A percentile compares a stretch with the other conserved stretches of the same genome.
Conservation (phyloP, 148 eudicot genomes). For the Polygonum maritimum region DNA sequence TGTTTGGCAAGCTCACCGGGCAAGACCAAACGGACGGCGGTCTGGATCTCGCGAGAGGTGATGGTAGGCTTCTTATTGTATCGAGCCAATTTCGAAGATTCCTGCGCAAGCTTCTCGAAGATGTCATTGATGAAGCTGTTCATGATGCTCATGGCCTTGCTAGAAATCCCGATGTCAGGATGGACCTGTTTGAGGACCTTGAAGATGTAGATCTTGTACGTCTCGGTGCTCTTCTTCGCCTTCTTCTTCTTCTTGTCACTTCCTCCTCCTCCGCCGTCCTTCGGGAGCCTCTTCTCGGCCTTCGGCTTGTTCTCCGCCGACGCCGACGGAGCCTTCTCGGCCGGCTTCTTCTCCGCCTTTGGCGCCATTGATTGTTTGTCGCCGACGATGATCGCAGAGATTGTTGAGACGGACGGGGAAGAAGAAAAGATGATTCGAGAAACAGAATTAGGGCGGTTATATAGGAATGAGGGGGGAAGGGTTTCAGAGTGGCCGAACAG, state of each 20-base stretch:
- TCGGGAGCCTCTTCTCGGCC: background rate
- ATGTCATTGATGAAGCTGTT: background rate
- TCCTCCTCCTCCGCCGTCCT: background rate
- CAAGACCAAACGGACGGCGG: background rate
- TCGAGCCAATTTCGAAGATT: background rate
- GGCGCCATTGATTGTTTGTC: background rate
- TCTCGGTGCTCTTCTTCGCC: conserved; percentile 1
- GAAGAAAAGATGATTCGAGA: background rate
- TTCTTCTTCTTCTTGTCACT: background rate
- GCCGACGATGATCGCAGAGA: background rate
- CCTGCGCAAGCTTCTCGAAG: background rate
- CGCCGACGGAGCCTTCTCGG: background rate
- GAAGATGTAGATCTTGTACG: background rate
- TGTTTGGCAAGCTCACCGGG: background rate
- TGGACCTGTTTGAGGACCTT: background rate
- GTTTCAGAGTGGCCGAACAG: background rate
- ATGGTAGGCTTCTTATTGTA: background rate
- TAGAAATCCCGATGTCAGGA: background rate
- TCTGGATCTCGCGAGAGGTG: conserved; percentile 1
- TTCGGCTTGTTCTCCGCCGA: background rate
- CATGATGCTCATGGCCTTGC: background rate
- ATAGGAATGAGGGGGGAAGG: background rate
- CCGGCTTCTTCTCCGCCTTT: background rate
- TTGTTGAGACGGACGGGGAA: background rate
- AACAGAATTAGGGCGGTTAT: background rate